Base-by-base conservation (phyloP, 192 early-diverging fungal species). In the Coemansia sp. region DNA sequence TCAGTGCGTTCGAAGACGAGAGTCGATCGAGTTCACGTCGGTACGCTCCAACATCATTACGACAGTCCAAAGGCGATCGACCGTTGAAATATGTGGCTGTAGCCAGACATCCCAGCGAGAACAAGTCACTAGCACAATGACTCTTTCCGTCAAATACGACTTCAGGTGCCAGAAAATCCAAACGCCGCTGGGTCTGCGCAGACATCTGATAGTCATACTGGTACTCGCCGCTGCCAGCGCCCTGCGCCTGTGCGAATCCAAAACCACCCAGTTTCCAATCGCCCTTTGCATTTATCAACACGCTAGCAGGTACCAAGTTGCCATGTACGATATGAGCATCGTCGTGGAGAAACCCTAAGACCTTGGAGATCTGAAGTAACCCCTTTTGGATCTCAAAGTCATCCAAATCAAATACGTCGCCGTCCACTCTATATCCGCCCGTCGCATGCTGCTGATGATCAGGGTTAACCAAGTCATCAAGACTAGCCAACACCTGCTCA, bases 211-310 rank as follows among this genome's bases (percentile, higher is more conserved):
- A 85, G 71, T 87, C 88, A 57, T 86, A 83, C n/a, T 88, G 84
- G 69, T 82, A 86, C 40, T 52, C 24, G 44, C 78, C 79, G 33
- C 76, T 68, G 3, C 72, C 68, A 36, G 71, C 20, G 20, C 73
- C 39, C 27, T 65, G 65, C 0, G 63, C 5, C 13, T 61, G 47
- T 9, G 88, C 83, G 64, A 92, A 92, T 46, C 89, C 90, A 41
- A 93, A 79, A 67, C 92, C 92, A 72, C 88, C 90, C 71, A 93
- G 83, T 72, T 92, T 93, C 92, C 92, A 93, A 69, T 93, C 92
- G 36, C 92, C 90, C 69, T 89, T 90, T n/a, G 86, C 80, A 67
- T 92, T 91, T 53, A 95, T 85, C 85, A 90, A 89, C 12, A 95
- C 84, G 41, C 91, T 86, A 18, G 88, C 86, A 1, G 94, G 92